Base-by-base conservation (phyloP, 1,284 basidiomycete genomes). In the Neonothopanus nambi region DNA sequence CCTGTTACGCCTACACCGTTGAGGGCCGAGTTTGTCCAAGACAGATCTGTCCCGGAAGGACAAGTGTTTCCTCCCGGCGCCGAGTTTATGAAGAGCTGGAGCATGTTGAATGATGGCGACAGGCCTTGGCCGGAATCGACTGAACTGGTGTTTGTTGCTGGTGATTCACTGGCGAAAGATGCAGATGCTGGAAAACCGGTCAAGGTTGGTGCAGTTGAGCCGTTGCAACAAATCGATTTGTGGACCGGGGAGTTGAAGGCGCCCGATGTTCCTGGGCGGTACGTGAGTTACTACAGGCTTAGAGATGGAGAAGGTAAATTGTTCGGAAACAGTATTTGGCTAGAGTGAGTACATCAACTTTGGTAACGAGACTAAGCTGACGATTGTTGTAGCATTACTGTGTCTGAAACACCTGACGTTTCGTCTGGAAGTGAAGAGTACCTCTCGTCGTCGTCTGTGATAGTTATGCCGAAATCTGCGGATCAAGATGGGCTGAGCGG, bases 71-170 rank as follows among this genome's bases (percentile, higher is more conserved):
- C 89, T 40, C 85, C 90, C 5, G 91, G 91, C 40, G 89, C 89
- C 0, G 88, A 89, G 65, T 93, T 93, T 62, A 80, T 90, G 48
- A 93, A 93, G 70, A 81, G 81, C 20, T 93, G 91, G 91, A 74
- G 76, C 52, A 77, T 93, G 73, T 61, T 74, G 39, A 93, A 93
- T 62, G 77, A 77, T 56, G 84, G 90, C 11, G 62, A 63, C 13
- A 57, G 67, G 5, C 77, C 82, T 24, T 93, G 91, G 91, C 87
- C 89, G 1, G 74, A 76, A 37, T 69, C 71, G 8, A 90, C 89
- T 1, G 75, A 82, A 60, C 66, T 92, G 24, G 75, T 80, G 12
- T 91, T 85, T 61, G 81, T 88, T 48, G 87, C 82, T 23, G 91
- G 33, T 12, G 26, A 35, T 52, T 64, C 73, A 60, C 63, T 82